Evolutionary conservation across 2,329 filamentous ascomycete species (phyloP), one percentile per base, ranked within the genome.

Genomic region (Aspergillus luchuensis): DNA sequence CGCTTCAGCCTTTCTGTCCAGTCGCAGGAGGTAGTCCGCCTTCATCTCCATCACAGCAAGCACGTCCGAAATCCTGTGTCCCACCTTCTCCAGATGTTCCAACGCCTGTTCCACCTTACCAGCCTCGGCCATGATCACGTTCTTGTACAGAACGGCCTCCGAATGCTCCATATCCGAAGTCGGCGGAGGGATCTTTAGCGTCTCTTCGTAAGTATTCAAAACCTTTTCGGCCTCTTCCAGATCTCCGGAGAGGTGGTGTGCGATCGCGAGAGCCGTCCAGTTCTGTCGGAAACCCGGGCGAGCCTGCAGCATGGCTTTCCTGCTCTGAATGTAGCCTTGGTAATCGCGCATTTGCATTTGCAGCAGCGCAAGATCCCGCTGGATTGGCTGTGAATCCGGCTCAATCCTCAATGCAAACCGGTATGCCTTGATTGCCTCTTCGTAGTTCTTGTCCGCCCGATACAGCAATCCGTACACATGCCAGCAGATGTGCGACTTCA

Each of bases 401-500:
- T 99, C 95, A 62, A 98, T 85, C 74, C 87, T 89, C 69, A 99
- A 82, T 15, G 95, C 95, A 77, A 96, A 97, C 76, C 96, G 96
- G 83, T 99, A 99, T 60, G 95, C 96, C 83, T 98, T 98, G 81
- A 97, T 97, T 8, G 96, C 94, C 80, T 98, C 95, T 77, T 98
- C 95, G 71, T 96, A 98, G 79, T 99, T 98, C 84, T 98, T 98
- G 74, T 91, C 90, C 52, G 91, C 89, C 55, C 94, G 89, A 80
- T 96, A 98, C 54, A 99, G 85, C 68, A 99, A 80, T 33, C 96
- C 95, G 76, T 98, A 99, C 63, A 99, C 95, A 78, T 99, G 96
- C 95, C 95, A 99, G 83, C 93, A 98, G 71, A 99, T 93, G 79
- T 98, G 94, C 71, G 93, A 97, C 82, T 96, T 97, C 93, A 99